Percentiles rank a stretch among this genome's conserved stretches.
Evolutionary conservation across 495 filamentous ascomycete genomes (phyloP).

Genomic region (Penicillium maclennaniae): DNA sequence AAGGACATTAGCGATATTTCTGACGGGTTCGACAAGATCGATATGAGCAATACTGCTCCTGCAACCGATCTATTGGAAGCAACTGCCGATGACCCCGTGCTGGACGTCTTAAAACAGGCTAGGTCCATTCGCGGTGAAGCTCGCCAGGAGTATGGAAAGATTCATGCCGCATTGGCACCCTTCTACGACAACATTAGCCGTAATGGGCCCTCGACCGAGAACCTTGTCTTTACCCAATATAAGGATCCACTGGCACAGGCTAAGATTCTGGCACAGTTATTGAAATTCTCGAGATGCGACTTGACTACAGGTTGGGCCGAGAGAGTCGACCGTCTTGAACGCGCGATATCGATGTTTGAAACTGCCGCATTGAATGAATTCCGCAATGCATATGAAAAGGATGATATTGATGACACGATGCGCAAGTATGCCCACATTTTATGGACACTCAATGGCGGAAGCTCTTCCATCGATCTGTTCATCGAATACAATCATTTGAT

Average conservation of each 20-base stretch:
- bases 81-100: constrained; percentile 40
- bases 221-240: constrained; percentile 79
- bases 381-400: constrained; percentile 83
- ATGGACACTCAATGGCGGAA: constrained; percentile 74
- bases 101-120: constrained; percentile 63
- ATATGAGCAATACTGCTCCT: constrained; percentile 34
- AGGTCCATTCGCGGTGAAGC: constrained; percentile 83
- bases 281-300: constrained; percentile 75
- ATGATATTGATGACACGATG: constrained; percentile 87
- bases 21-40: constrained; percentile 67
- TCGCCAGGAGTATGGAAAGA: constrained; percentile 82
- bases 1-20: constrained; percentile 34
- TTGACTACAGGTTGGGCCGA: constrained; percentile 67
- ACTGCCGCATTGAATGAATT: constrained; percentile 87
- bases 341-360: constrained; percentile 82
- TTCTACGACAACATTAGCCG: constrained; percentile 80
- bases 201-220: constrained; percentile 72
- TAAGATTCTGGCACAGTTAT: constrained; percentile 75
- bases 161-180: constrained; percentile 82
- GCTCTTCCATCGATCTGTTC: constrained; percentile 74
- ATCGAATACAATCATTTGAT: constrained; percentile 85
- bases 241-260: constrained; percentile 86
- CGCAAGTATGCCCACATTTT: constrained; percentile 83
- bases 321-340: constrained; percentile 64
- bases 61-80: constrained; percentile 14